These are phyloP conservation scores for Claviceps spartinae DNA, from an alignment of 2,329 filamentous ascomycete species.

Conservation along the genomic window DNA sequence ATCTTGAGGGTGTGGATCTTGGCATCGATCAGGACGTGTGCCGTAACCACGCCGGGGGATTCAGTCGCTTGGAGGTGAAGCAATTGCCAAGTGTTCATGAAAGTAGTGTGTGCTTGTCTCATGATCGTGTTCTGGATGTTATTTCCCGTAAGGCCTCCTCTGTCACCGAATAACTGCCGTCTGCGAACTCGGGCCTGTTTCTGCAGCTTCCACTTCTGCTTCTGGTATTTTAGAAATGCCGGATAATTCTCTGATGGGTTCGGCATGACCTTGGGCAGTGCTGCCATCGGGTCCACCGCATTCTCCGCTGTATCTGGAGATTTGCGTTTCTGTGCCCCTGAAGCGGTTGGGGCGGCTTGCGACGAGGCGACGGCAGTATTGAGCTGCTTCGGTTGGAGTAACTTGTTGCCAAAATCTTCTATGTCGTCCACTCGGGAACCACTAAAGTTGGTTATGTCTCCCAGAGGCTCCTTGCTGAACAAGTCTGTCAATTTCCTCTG, in stretches of 20 bases:
- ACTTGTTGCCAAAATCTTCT: slow-evolving; percentile 64
- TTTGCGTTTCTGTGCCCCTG: slow-evolving; percentile 51
- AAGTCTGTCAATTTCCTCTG: slow-evolving; percentile 97
- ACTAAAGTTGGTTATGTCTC: slow-evolving; percentile 56
- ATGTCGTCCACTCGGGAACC: slow-evolving; percentile 49
- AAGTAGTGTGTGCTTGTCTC: slow-evolving; percentile 81
- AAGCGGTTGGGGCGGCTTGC: slow-evolving; percentile 23
- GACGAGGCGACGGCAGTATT: slow-evolving; percentile 42
- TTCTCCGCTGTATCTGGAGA: slow-evolving; percentile 54
- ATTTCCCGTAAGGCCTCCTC: slow-evolving; percentile 35
- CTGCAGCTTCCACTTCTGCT: slow-evolving; percentile 97
- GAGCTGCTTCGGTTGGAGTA: slow-evolving; percentile 51
- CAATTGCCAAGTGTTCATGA: slow-evolving; percentile 89
- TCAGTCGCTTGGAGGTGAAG: slow-evolving; percentile 76
- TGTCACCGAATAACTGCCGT: slow-evolving; percentile 86
- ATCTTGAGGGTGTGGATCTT: slow-evolving; percentile 83
- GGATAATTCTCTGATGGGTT: slow-evolving; percentile 74
- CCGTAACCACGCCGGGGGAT: slow-evolving; percentile 71
- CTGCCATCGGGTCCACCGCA: slow-evolving; percentile 62
- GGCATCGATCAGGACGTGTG: slow-evolving; percentile 83
- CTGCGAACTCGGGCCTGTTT: slow-evolving; percentile 76
- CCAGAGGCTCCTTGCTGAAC: slow-evolving; percentile 58
- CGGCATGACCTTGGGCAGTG: slow-evolving; percentile 73
- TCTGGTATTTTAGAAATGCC: slow-evolving; percentile 85
- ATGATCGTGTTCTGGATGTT: slow-evolving; percentile 63